phyloP scores from a whole-genome alignment of 202 grass and related monocot species.

The Schoenoplectus tabernaemontani region DNA sequence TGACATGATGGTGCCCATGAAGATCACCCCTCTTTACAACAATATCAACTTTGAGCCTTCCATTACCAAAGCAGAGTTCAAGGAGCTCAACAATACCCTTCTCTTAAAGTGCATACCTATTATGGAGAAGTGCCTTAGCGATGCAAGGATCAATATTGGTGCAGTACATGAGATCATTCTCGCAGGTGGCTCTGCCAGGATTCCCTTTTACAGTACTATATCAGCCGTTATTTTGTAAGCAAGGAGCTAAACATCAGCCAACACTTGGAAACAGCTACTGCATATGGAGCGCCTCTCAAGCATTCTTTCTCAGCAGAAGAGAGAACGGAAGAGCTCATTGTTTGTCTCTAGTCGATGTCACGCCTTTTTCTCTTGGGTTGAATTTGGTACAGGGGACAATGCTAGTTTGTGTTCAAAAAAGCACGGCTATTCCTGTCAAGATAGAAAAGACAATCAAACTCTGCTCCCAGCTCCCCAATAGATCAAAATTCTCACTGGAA shows the following conservation, averaged over 20 bases:
- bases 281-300: neutral
- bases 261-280: neutral
- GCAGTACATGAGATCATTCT: conserved; percentile 1
- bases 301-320: neutral
- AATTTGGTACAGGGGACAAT: neutral
- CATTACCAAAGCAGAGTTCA: neutral
- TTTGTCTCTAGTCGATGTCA: neutral
- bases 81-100: neutral
- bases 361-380: neutral
- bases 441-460: neutral
- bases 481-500: neutral
- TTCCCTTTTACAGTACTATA: neutral
- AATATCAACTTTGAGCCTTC: neutral
- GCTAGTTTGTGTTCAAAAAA: neutral
- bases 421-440: neutral
- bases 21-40: neutral
- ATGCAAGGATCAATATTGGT: neutral
- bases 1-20: neutral
- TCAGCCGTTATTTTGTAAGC: neutral
- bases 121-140: neutral
- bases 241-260: neutral
- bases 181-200: neutral
- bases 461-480: neutral
- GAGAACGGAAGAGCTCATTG: neutral
- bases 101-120: neutral